Evolutionary conservation across 2,329 filamentous ascomycete genomes (phyloP), one percentile per base, ranked within the genome.

Genomic region (Karstenula rhodostoma): DNA sequence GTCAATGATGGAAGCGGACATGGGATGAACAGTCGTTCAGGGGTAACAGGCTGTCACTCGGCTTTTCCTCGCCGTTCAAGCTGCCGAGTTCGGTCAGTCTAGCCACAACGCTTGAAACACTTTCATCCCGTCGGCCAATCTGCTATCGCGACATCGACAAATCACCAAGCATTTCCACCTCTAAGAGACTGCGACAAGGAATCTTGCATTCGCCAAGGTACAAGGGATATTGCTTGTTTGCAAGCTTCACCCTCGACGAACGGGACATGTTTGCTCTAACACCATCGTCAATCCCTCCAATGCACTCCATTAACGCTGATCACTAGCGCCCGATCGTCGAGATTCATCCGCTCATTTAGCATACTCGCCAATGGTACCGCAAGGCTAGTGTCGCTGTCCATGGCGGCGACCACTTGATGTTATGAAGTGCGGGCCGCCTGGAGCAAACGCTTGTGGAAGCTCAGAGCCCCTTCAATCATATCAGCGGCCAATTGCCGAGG

Each of bases 191-290:
- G 65, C 70, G 66, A 66, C 70, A 67, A 55, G 62, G 60, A 63
- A 66, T 67, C 62, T 62, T 67, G 62, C 60, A 60, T 57, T 57
- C 49, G 67, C 68, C 71, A 74, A 73, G 70, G 23, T 53, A 58
- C 63, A 67, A 65, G 58, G 60, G 61, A 60, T 44, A 65, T 71
- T 57, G 69, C 72, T 74, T 75, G 61, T 46, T 46, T 55, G 42
- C 27, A 32, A 42, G 52, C 58, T 50, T 59, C 55, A 49, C 51
- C 32, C 58, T 67, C 60, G 63, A 72, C 51, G 67, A 68, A 63
- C 56, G 57, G 60, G 58, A 55, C 53, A 46, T 46, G 61, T 60
- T 61, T 60, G 63, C 51, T 64, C 53, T 60, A 60, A 56, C 62
- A 35, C 63, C 62, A 64, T 63, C 60, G 58, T 59, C 42, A 56